Conservation (phyloP, 2,329 filamentous ascomycete species). For the Penicillium sp. region DNA sequence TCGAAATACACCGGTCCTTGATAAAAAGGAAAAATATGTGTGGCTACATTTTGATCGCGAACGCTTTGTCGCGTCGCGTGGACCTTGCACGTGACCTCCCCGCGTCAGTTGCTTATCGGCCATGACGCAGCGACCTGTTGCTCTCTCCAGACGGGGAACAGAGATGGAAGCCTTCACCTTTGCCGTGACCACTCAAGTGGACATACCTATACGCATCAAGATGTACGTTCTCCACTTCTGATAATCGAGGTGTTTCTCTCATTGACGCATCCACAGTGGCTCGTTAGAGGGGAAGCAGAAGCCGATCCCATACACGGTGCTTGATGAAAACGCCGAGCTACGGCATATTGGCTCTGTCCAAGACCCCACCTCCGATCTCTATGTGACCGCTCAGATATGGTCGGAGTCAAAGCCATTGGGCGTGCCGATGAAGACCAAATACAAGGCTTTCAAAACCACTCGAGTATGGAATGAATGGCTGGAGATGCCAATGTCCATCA, state of each 20-base stretch:
- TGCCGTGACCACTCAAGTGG: slow-evolving; percentile 80
- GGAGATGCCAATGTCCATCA: slow-evolving; percentile 78
- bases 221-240: slow-evolving; percentile 51
- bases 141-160: neutral
- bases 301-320: slow-evolving; percentile 71
- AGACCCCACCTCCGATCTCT: slow-evolving; percentile 82
- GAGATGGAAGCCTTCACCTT: slow-evolving; percentile 94
- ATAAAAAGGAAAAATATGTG: neutral
- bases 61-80: slow-evolving; percentile 11
- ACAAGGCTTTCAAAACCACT: slow-evolving; percentile 78
- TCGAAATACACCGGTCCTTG: neutral
- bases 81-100: slow-evolving; percentile 14
- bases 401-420: slow-evolving; percentile 93
- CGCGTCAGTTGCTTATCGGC: slow-evolving; percentile 8
- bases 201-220: slow-evolving; percentile 66
- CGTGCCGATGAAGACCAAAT: slow-evolving; percentile 86
- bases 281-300: slow-evolving; percentile 77
- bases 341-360: slow-evolving; percentile 85
- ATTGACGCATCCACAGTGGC: slow-evolving; percentile 52
- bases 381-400: slow-evolving; percentile 90
- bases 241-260: neutral
- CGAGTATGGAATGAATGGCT: slow-evolving; percentile 94
- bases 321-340: slow-evolving; percentile 75
- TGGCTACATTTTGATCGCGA: neutral
- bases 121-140: slow-evolving; percentile 9